Evolutionary conservation across 768 basidiomycete genomes (phyloP).

Genomic region (Collybia sp.): DNA sequence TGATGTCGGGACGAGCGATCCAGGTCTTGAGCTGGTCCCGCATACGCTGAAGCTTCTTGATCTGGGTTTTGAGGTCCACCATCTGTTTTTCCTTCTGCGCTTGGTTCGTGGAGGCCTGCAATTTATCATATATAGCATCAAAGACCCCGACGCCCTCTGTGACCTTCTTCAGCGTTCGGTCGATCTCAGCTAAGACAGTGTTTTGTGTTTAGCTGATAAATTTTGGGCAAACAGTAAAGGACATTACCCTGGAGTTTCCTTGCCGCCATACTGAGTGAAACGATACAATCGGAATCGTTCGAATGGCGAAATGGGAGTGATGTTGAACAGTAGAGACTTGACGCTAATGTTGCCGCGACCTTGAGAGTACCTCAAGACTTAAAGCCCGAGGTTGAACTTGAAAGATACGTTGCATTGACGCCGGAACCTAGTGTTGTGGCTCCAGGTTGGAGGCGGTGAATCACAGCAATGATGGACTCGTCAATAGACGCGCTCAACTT

Average conservation of each 20-base stretch:
- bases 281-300: too few relatives aligned
- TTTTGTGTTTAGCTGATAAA: conserved; percentile 1
- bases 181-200: conserved; percentile 87
- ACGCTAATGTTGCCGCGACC: too few relatives aligned
- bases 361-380: too few relatives aligned
- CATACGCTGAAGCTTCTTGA: conserved; percentile 96
- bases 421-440: too few relatives aligned
- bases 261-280: conserved; percentile 71
- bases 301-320: too few relatives aligned
- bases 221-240: not conserved
- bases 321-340: too few relatives aligned
- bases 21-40: conserved; percentile 99
- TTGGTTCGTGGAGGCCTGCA: conserved; percentile 92
- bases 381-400: too few relatives aligned
- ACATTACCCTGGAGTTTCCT: conserved; percentile 82
- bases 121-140: conserved; percentile 96
- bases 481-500: too few relatives aligned
- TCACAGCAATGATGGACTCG: too few relatives aligned
- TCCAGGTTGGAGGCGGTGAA: too few relatives aligned
- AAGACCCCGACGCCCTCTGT: conserved; percentile 92
- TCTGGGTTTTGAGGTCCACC: conserved; percentile 71
- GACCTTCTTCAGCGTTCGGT: conserved; percentile 97
- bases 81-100: conserved; percentile 53
- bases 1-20: conserved; percentile 97
- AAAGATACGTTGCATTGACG: too few relatives aligned